phyloP scores from a whole-genome alignment of 306 rosid species.

The Psophocarpus tetragonolobus region DNA sequence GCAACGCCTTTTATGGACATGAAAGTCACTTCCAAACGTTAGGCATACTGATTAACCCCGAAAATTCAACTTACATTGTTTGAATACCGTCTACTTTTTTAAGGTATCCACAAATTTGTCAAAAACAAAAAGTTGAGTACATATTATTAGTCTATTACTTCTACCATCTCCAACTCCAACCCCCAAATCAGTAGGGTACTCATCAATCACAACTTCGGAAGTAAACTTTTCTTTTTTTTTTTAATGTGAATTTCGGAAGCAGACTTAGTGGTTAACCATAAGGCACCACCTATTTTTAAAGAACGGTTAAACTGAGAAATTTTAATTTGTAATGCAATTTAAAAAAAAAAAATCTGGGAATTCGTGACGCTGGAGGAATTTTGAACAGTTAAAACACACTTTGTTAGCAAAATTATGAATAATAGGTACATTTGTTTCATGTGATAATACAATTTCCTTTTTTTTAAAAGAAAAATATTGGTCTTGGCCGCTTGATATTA shows the following conservation, averaged over 20 bases:
- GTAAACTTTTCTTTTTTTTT: not conserved
- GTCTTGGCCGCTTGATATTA: not conserved
- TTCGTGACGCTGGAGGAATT: not conserved
- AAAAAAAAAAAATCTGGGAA: not conserved
- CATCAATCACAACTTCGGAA: conserved; percentile 4
- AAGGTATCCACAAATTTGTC: conserved; percentile 34
- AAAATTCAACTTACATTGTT: conserved; percentile 24
- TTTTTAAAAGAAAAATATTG: not conserved
- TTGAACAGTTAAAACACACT: not conserved
- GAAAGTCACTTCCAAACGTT: conserved; percentile 28
- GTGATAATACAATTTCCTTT: not conserved
- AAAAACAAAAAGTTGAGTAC: conserved; percentile 40
- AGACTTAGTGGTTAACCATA: conserved; percentile 41
- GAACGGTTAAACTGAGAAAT: not conserved
- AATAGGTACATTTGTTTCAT: not conserved
- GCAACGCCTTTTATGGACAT: not conserved
- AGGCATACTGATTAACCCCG: conserved; percentile 6
- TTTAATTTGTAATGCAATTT: not conserved
- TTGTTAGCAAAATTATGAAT: not conserved
- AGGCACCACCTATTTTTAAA: not conserved
- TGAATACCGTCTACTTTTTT: not conserved
- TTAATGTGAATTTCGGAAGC: not conserved
- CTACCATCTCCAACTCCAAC: conserved; percentile 37
- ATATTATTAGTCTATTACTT: conserved; percentile 5
- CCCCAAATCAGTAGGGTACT: conserved; percentile 12